phyloP scores from a whole-genome alignment of 208 protist species.

The Naegleria lovaniensis region DNA sequence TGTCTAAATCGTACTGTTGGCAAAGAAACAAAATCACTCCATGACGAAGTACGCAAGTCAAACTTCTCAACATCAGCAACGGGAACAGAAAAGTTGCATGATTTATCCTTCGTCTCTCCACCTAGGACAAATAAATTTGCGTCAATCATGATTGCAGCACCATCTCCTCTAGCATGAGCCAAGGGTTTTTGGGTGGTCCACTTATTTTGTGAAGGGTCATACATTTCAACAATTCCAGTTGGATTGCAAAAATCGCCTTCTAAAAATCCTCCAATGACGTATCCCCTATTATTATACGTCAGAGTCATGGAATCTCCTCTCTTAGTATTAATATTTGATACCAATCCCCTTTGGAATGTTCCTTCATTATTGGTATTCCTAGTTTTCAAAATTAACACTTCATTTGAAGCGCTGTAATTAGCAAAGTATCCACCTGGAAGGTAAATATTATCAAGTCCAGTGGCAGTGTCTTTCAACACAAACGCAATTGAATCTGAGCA shows the following conservation, averaged over 20 bases:
- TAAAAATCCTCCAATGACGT: slow-evolving; percentile 1
- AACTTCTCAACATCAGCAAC: not conserved
- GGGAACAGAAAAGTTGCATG: not conserved
- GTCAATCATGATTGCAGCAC: not conserved
- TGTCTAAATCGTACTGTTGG: not conserved
- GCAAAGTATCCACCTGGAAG: not conserved
- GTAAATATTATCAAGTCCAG: not conserved
- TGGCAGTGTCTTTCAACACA: not conserved
- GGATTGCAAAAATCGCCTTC: not conserved
- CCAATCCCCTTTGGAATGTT: not conserved
- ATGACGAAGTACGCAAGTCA: not conserved
- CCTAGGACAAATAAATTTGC: not conserved
- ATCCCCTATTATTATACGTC: not conserved
- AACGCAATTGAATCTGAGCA: not conserved
- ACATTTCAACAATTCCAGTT: not conserved
- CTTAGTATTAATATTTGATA: not conserved
- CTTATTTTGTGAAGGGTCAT: not conserved
- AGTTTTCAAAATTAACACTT: not conserved
- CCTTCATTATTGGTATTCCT: not conserved
- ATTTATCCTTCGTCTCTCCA: not conserved
- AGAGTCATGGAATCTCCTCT: not conserved
- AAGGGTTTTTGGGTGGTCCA: not conserved
- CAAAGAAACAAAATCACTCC: not conserved
- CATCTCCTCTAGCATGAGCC: not conserved
- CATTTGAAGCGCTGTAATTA: not conserved